Conservation (phyloP, 257 asterid genomes). For the Euphrasia confusa region DNA sequence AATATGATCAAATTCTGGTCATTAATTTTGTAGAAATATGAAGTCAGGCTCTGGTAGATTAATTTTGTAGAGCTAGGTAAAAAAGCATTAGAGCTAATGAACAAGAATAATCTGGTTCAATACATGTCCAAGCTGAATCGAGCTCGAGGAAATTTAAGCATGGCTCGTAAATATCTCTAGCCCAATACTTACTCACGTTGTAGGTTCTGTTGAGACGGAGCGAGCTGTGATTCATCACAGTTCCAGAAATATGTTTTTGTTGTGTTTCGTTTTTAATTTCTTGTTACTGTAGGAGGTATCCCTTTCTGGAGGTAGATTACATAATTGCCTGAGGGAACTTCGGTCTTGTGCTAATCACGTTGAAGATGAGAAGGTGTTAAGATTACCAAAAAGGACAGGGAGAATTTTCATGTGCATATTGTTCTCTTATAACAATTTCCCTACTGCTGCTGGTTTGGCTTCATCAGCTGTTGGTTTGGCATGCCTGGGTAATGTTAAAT, state of each 20-base stretch:
- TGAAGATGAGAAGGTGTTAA: conserved; percentile 89
- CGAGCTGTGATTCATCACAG: background rate
- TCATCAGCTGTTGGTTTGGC: conserved; percentile 99
- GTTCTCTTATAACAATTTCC: conserved; percentile 94
- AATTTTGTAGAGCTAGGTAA: background rate
- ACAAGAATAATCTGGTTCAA: background rate
- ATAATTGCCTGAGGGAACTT: conserved; percentile 85
- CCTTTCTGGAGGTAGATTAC: conserved; percentile 86
- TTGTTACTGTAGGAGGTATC: conserved; percentile 78
- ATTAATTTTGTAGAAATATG: too few species aligned
- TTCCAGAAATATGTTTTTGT: background rate
- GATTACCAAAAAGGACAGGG: conserved; percentile 80
- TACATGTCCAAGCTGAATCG: background rate
- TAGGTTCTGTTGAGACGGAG: background rate
- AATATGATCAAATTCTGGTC: conserved; percentile 10
- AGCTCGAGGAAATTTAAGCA: background rate
- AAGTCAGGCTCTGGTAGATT: conserved; percentile 9
- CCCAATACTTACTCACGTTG: background rate
- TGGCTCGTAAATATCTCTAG: background rate
- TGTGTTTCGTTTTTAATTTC: conserved; percentile 15
- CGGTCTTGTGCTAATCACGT: conserved; percentile 83
- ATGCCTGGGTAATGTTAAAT: conserved; percentile 66
- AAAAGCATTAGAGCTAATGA: background rate
- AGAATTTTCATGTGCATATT: conserved; percentile 73
- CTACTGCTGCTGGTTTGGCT: conserved; percentile 99